These are phyloP conservation scores for Lyophyllum shimeji DNA, from an alignment of 768 basidiomycete species.

Conservation along the genomic window DNA sequence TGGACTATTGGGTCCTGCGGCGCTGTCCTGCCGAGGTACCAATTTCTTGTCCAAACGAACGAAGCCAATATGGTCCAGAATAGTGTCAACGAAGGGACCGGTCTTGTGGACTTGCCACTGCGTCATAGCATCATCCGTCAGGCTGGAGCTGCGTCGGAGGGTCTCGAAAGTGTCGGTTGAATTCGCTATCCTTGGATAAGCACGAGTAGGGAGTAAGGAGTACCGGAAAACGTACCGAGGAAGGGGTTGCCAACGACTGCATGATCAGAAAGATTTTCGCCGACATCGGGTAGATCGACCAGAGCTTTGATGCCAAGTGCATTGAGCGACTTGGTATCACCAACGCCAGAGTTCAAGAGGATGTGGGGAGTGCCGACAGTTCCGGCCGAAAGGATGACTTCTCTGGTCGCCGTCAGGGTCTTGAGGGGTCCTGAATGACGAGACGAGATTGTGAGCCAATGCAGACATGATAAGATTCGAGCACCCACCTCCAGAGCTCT, in stretches of 20 bases:
- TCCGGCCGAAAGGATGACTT: constrained; percentile 37
- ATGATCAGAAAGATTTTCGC: constrained; percentile 38
- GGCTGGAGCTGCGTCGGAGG: background rate
- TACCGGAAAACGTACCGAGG: background rate
- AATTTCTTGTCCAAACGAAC: background rate
- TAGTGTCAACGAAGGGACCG: background rate
- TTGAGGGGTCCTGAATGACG: background rate
- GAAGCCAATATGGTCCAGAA: background rate
- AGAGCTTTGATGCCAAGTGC: constrained; percentile 21
- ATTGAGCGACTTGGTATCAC: constrained; percentile 19
- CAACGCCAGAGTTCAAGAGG: constrained; percentile 34
- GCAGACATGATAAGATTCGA: background rate
- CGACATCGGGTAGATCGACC: constrained; percentile 34
- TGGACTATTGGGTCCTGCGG: constrained; percentile 31
- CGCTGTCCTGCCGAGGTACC: constrained; percentile 22
- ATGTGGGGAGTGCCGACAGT: constrained; percentile 29
- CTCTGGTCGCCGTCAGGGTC: constrained; percentile 26
- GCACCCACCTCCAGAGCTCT: constrained; percentile 7
- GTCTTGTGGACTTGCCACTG: background rate
- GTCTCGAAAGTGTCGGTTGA: background rate
- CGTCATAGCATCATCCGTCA: background rate
- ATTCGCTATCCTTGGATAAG: background rate
- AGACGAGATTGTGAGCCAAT: background rate
- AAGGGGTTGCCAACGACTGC: constrained; percentile 16
- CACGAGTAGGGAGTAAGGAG: background rate